Base-by-base conservation (phyloP, 345 rosid genomes). In the Ailanthus altissimus region DNA sequence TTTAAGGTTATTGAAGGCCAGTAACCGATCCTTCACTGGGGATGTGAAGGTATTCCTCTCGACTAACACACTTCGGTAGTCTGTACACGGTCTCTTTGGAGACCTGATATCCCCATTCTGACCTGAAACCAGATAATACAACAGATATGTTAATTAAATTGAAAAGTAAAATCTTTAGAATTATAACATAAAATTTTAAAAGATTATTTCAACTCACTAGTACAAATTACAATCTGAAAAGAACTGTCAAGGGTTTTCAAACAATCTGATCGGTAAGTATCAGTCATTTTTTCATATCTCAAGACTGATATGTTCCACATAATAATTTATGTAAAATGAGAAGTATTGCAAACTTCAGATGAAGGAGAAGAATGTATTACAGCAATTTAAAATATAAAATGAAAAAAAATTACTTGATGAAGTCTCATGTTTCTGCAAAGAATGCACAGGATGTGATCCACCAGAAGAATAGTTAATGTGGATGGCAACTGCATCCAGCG, bases 81-180 rank as follows among this genome's bases (percentile, higher is more conserved):
- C 99, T 0, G 88, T 77, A 80, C 87, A 84, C 0, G 32, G 76
- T 79, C 88, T 89, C 80, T 91, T 91, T 18, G 97, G 97, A 4
- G 97, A 93, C 80, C 86, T 89, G 32, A 87, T 85, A 82, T 90
- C 99, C 25, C 93, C 94, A 87, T 91, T 90, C 83, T 90, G 97
- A 79, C 99, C 98, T 96, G 85, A 77, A 85, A 61, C 81, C 69
- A 21, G 70, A 64, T 16, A 57, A 45, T n/a, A 60, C 15, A 23
- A 68, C 18, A 56, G 20, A 10, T 23, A 63, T 10, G 59, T 57
- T 40, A 63, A 25, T 38, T 72, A 65, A 62, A 79, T 59, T 67
- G 38, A 62, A 71, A 45, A 13, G 20, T 78, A 46, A 45, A 60
- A 40, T 16, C 36, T 26, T 32, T 32, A 78, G 26, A 53, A 7